Evolutionary conservation across 345 rosid species (phyloP), one percentile per base, ranked within the genome.

Genomic region (Populus deltoides): DNA sequence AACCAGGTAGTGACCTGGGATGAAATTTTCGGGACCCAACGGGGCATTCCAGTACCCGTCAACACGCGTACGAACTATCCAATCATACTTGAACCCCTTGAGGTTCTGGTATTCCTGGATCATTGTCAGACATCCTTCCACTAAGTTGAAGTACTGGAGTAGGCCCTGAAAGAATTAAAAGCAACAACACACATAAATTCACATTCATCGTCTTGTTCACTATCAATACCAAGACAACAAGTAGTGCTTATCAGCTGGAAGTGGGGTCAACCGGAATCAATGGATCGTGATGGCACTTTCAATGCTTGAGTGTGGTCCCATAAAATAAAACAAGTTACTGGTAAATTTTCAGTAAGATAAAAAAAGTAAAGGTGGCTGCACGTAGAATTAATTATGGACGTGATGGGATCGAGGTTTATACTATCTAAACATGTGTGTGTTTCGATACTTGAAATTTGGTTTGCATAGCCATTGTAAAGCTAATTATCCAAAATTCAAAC

Each of bases 21-120:
- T 67, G 79, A 93, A 96, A 75, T 86, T 80, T 38, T 79, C 72
- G 3, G 99, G 94, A 25, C 75, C 79, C 2, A 96, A 78, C 0
- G 94, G 90, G 29, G 90, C 93, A 65, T 81, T 77, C 99, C 99
- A 96, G 85, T 84, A 96, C 8, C 97, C 91, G 68, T 96, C 99
- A 0, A 96, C 98, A 8, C 97, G 97, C 77, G 99, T 90, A 9
- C 99, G 94, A 81, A 96, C 79, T 70, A 93, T 88, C 99, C 99
- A 96, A 68, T 93, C 94, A 79, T 93, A 96, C 1, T 81, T 88
- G 88, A 96, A 88, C 62, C 88, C 87, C 15, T 86, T 45, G 2
- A 68, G 85, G 11, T 20, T 38, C 77, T 96, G 97, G 84, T 90
- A 82, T 15, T 90, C 72, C 18, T 86, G 76, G 59, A 96, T 90